These are phyloP conservation scores for Alternaria infectoria DNA, from an alignment of 2,329 filamentous ascomycete species.

Conservation along the genomic window DNA sequence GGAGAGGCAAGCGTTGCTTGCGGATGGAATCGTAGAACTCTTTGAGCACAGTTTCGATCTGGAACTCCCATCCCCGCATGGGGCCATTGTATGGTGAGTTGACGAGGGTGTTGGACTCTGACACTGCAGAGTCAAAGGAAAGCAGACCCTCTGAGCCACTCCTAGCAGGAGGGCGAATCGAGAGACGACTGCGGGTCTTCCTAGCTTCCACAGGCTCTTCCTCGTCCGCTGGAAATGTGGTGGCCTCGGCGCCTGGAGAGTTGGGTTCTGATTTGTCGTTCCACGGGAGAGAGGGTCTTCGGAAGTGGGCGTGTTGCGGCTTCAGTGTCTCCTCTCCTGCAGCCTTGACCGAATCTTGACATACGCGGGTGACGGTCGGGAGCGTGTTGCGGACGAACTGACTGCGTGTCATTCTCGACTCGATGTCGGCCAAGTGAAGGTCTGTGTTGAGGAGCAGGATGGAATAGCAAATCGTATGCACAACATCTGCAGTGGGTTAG, in stretches of 20 bases:
- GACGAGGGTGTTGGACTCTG: slow-evolving; percentile 76
- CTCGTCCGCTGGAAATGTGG: slow-evolving; percentile 34
- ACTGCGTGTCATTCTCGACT: slow-evolving; percentile 91
- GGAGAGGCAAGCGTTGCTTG: slow-evolving; percentile 83
- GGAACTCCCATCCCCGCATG: slow-evolving; percentile 81
- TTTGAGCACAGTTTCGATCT: slow-evolving; percentile 89
- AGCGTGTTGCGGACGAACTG: slow-evolving; percentile 98
- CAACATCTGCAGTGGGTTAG: slow-evolving; percentile 71
- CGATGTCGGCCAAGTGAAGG: slow-evolving; percentile 91
- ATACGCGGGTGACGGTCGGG: slow-evolving; percentile 79
- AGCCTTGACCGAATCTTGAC: slow-evolving; percentile 68
- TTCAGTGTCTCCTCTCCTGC: slow-evolving; percentile 41
- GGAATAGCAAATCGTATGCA: slow-evolving; percentile 97
- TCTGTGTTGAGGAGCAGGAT: slow-evolving; percentile 95
- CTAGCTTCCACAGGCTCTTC: slow-evolving; percentile 47
- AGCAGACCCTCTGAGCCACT: slow-evolving; percentile 45
- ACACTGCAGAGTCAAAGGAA: slow-evolving; percentile 44
- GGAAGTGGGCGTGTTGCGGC: slow-evolving; percentile 42
- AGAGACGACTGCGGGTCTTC: slow-evolving; percentile 50
- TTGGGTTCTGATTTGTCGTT: slow-evolving; percentile 44
- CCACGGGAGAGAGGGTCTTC: slow-evolving; percentile 45
- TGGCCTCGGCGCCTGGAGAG: slow-evolving; percentile 38
- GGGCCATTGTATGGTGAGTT: slow-evolving; percentile 76
- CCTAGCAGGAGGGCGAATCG: slow-evolving; percentile 49
- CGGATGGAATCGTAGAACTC: slow-evolving; percentile 91